These are phyloP conservation scores for Heterobasidion irregulare DNA, from an alignment of 1,284 basidiomycete species.

Conservation along the genomic window DNA sequence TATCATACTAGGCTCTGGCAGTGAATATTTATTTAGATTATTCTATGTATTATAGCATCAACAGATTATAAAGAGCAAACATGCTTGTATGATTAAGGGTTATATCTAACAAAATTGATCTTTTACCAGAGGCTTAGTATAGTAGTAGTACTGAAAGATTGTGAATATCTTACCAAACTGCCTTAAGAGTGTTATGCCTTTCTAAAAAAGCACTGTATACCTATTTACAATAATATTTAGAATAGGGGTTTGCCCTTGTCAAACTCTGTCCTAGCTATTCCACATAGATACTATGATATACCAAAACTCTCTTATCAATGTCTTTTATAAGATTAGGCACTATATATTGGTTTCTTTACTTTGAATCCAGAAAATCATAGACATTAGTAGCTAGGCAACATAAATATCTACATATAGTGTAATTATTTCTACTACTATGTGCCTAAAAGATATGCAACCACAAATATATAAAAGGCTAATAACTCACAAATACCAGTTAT, in stretches of 20 bases:
- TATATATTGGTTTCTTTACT: not conserved
- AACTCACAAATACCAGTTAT: slow-evolving; percentile 23
- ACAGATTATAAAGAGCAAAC: no score
- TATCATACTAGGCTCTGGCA: no score
- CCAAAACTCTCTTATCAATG: not conserved
- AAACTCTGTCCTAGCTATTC: not conserved
- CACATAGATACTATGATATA: not conserved
- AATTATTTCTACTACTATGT: slow-evolving; percentile 15
- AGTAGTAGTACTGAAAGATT: no score
- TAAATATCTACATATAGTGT: not conserved
- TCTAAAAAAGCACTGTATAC: not conserved
- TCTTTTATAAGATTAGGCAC: not conserved
- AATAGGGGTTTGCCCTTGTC: not conserved
- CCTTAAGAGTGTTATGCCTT: no score
- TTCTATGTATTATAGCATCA: no score
- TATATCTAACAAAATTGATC: no score
- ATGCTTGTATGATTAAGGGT: no score
- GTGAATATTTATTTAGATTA: no score
- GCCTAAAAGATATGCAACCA: slow-evolving; percentile 13
- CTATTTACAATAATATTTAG: not conserved
- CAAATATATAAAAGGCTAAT: not conserved
- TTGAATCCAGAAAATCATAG: not conserved
- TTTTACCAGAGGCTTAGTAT: no score
- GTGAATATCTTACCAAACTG: no score
- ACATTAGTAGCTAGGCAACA: not conserved